Evolutionary conservation across 768 basidiomycete genomes (phyloP).

Genomic region (Melanogaster broomeanus): DNA sequence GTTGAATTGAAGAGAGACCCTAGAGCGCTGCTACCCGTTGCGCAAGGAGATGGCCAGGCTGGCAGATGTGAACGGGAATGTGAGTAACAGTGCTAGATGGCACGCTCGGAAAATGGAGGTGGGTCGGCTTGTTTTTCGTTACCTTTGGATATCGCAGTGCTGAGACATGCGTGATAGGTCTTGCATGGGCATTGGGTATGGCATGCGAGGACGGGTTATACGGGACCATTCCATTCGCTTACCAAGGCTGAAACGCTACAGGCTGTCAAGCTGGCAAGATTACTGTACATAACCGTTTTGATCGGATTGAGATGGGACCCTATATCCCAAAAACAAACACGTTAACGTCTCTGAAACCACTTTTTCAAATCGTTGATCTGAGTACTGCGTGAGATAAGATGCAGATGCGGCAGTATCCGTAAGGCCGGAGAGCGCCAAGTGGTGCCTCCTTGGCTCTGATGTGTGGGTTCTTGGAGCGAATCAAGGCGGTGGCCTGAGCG

Average conservation of each 20-base stretch:
- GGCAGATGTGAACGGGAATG: constrained; percentile 82
- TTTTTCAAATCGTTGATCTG: no score
- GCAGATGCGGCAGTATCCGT: no score
- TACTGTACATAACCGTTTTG: no score
- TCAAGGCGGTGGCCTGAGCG: no score
- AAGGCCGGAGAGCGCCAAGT: no score
- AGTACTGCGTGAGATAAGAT: no score
- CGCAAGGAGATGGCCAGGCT: constrained; percentile 71
- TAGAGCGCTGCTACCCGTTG: constrained; percentile 73
- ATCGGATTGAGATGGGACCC: no score
- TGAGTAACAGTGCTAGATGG: constrained; percentile 93
- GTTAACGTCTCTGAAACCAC: no score
- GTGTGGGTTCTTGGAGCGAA: no score
- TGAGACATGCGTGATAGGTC: constrained; percentile 45
- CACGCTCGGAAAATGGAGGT: constrained; percentile 98
- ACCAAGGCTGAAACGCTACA: constrained; percentile 90
- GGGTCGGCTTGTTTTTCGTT: constrained; percentile 32
- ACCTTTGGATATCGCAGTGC: background rate
- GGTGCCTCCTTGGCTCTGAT: no score
- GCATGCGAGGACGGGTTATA: constrained; percentile 93
- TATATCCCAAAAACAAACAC: no score
- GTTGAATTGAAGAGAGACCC: constrained; percentile 59
- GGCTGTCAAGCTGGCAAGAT: no score
- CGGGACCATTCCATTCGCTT: constrained; percentile 92
- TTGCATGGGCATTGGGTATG: constrained; percentile 87